Evolutionary conservation across 495 filamentous ascomycete genomes (phyloP).

Genomic region (Tuber calosporum): DNA sequence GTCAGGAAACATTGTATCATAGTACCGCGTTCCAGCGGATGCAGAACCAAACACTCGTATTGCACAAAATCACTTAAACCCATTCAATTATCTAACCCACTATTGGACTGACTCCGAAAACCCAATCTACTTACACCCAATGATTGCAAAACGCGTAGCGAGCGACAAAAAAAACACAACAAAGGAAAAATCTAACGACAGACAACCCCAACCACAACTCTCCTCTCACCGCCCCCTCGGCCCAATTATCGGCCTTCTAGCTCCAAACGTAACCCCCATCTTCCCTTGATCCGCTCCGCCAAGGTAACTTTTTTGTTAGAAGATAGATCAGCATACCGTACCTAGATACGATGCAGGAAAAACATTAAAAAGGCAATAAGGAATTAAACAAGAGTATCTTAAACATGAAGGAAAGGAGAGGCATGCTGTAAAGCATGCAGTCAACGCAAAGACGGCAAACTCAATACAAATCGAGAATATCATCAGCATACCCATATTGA

Average conservation of each 20-base stretch:
- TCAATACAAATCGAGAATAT: conserved; percentile 43
- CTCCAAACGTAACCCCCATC: conserved; percentile 83
- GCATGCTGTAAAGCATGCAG: conserved; percentile 14
- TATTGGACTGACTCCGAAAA: neutral
- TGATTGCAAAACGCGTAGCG: neutral
- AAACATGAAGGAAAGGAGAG: conserved; percentile 12
- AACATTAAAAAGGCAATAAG: conserved; percentile 14
- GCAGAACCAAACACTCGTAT: neutral
- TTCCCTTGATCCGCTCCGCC: conserved; percentile 93
- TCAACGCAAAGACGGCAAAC: conserved; percentile 12
- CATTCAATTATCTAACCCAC: neutral
- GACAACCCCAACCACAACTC: neutral
- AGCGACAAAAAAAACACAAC: neutral
- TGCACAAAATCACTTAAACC: neutral
- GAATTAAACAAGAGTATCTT: conserved; percentile 15
- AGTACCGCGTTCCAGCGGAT: too few relatives aligned
- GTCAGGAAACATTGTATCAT: too few relatives aligned
- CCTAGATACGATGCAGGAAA: neutral
- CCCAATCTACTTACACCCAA: conserved; percentile 1
- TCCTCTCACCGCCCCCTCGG: conserved; percentile 18
- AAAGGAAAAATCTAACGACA: conserved; percentile 2
- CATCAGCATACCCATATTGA: conserved; percentile 40
- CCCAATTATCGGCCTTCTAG: conserved; percentile 72
- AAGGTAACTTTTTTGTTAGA: conserved; percentile 62
- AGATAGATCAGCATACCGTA: conserved; percentile 6